These are phyloP conservation scores for Metarhizium robertsii DNA, from an alignment of 2,329 filamentous ascomycete genomes.

Conservation along the genomic window DNA sequence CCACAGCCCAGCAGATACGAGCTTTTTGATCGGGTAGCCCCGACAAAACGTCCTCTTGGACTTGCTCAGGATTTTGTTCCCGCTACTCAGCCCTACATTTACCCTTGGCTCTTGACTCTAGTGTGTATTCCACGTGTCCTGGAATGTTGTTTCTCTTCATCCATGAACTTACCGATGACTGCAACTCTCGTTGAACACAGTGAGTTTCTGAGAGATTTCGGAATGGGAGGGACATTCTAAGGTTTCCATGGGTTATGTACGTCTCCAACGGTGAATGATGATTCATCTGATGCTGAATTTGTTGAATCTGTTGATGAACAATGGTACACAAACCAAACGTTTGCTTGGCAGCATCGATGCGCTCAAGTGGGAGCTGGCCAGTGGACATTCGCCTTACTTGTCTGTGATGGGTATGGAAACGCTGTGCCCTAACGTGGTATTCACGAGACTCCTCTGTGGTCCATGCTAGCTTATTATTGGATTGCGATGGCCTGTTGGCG, in stretches of 20 bases:
- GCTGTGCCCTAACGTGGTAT: constrained; percentile 12
- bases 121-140: constrained; percentile 13
- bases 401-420: constrained; percentile 10
- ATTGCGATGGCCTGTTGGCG: background rate
- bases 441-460: constrained; percentile 10
- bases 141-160: constrained; percentile 4
- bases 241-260: constrained; percentile 2
- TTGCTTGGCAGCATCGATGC: constrained; percentile 10
- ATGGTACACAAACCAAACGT: background rate
- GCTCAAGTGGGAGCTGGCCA: constrained; percentile 17
- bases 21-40: background rate
- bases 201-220: constrained; percentile 15
- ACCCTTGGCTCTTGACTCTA: constrained; percentile 17
- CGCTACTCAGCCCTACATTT: constrained; percentile 12
- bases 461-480: background rate
- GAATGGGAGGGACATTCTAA: constrained; percentile 11
- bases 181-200: constrained; percentile 13
- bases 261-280: constrained; percentile 7
- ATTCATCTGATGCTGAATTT: constrained; percentile 7
- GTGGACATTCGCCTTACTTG: constrained; percentile 13
- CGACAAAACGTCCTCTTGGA: too few relatives aligned
- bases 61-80: background rate
- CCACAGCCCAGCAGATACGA: background rate
- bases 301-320: background rate
- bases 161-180: constrained; percentile 14